Conservation (phyloP, 2,329 filamentous ascomycete genomes). For the Lizonia empirigonia region DNA sequence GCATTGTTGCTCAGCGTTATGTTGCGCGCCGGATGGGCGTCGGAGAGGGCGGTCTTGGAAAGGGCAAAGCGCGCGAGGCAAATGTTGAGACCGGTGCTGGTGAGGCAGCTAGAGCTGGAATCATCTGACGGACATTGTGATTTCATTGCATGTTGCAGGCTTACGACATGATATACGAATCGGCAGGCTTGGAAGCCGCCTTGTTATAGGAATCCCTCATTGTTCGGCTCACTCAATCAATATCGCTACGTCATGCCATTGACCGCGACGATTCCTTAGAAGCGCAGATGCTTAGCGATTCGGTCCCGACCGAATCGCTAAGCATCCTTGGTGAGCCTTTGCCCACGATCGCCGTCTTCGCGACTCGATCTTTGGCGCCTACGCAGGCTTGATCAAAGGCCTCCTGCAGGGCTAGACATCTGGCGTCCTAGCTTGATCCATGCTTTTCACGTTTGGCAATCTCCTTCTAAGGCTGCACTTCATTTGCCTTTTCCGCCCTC, state of each 20-base stretch:
- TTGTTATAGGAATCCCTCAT: neutral
- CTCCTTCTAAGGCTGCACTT: neutral
- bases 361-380: conserved; percentile 10
- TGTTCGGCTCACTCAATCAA: neutral
- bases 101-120: conserved; percentile 63
- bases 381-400: neutral
- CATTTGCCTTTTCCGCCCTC: conserved; percentile 23
- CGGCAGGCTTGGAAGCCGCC: neutral
- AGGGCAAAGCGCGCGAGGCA: conserved; percentile 62
- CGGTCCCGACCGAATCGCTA: neutral
- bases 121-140: conserved; percentile 30
- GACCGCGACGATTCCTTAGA: neutral
- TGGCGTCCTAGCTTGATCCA: neutral
- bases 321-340: neutral
- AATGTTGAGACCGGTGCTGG: conserved; percentile 64
- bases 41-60: conserved; percentile 73
- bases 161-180: conserved; percentile 6
- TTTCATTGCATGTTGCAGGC: conserved; percentile 5
- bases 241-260: neutral
- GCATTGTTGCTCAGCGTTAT: conserved; percentile 90
- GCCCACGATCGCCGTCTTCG: neutral
- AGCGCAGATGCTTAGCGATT: neutral
- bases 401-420: conserved; percentile 5
- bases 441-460: neutral
- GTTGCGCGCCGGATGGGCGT: conserved; percentile 96